Base-by-base conservation (phyloP, 176 grass and related monocot species). In the Urochloa ruziziensis region DNA sequence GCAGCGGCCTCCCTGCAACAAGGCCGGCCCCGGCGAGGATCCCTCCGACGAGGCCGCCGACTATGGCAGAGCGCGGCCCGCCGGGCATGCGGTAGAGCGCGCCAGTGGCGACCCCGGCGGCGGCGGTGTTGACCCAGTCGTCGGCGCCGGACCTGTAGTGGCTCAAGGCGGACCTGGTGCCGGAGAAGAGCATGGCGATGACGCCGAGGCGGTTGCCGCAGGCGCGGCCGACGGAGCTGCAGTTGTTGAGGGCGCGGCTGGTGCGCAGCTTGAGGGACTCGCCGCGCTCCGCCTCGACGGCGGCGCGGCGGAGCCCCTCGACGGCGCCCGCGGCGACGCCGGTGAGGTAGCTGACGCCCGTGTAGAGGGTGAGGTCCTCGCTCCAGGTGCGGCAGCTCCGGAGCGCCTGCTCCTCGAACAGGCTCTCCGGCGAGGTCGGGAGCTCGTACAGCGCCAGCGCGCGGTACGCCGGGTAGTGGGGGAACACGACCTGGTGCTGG, bases 121-220 rank as follows among this genome's bases (percentile, higher is more conserved):
- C 84, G 0, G 91, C 91, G 36, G 79, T 88, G 78, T 87, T 91
- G 53, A 88, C 46, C 91, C 91, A 91, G 77, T 97, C 94, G 72
- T 93, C 86, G 2, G 62, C 77, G 46, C 34, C 70, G 42, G 82
- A 75, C 58, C 89, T 90, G 7, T 21, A 51, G 17, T 4, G 18
- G 11, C 77, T 75, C 48, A 91, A 63, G 64, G 67, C 57, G 16
- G 63, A 70, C 84, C 89, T 89, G 8, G 92, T 48, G 25, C 72
- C 84, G 13, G 87, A 85, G 85, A 88, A 97, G 58, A 93, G 60
- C 74, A 97, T 85, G 0, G 77, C 77, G 65, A 88, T 61, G 11
- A 89, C 62, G 32, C 88, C 89, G 80, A 87, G 25, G 36, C 94
- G 72, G 77, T 83, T 93, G 73, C 77, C 84, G 61, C 79, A 40